Evolutionary conservation across 108 stramenopile species (phyloP).

Genomic region (Asterionellopsis glacialis): DNA sequence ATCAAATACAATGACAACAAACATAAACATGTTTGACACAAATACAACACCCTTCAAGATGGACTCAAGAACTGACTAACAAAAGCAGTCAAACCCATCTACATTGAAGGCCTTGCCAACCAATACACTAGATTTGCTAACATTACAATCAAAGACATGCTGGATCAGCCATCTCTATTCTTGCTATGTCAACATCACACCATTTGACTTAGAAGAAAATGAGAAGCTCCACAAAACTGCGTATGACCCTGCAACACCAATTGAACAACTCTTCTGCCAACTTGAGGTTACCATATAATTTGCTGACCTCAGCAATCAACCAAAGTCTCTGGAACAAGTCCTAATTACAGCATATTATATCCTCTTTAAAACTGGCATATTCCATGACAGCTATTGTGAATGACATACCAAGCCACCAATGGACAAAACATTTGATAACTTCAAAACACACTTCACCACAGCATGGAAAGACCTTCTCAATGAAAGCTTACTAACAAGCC

Average conservation of each 20-base stretch:
- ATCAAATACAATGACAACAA: not conserved
- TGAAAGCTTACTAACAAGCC: not conserved
- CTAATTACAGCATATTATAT: not conserved
- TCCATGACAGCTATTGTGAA: not conserved
- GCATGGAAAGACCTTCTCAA: not conserved
- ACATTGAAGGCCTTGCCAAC: not conserved
- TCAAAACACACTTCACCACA: too few species aligned
- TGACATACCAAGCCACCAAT: not conserved
- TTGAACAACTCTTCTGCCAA: constrained; percentile 6
- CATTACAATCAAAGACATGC: too few species aligned
- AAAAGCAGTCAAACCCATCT: constrained; percentile 12
- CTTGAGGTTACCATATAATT: constrained; percentile 1
- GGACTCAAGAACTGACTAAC: constrained; percentile 6
- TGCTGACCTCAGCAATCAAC: constrained; percentile 6
- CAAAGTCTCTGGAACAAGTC: constrained; percentile 1
- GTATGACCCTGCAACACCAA: constrained; percentile 17
- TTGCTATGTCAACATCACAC: constrained; percentile 18
- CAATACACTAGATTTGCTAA: constrained; percentile 1
- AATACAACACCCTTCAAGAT: too few species aligned
- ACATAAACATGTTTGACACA: not conserved
- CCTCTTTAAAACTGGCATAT: too few species aligned
- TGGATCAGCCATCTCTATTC: constrained; percentile 15
- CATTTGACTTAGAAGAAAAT: constrained; percentile 14
- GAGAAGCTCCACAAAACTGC: not conserved
- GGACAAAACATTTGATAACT: constrained; percentile 8